phyloP scores from a whole-genome alignment of 176 grass and related monocot species.

The Raddia guianensis region DNA sequence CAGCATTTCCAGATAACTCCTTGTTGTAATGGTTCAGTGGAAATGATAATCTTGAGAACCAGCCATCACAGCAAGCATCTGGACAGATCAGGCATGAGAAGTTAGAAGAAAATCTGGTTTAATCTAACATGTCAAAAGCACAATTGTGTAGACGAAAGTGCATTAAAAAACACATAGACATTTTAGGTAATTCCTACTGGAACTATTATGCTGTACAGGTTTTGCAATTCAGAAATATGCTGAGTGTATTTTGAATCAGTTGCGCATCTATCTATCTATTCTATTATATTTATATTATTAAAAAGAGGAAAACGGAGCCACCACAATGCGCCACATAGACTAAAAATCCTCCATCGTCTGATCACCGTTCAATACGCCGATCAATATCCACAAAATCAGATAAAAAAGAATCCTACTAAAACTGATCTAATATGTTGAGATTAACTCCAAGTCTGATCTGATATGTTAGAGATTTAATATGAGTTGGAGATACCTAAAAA shows the following conservation, averaged over 20 bases:
- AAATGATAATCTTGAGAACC: constrained; percentile 1
- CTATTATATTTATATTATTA: no score
- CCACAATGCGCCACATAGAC: no score
- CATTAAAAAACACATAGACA: constrained; percentile 6
- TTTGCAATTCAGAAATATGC: background rate
- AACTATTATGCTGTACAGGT: background rate
- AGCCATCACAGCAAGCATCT: constrained; percentile 36
- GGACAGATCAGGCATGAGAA: constrained; percentile 22
- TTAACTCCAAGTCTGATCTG: no score
- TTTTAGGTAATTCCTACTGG: constrained; percentile 3
- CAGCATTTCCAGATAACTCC: constrained; percentile 40
- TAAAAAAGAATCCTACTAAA: no score
- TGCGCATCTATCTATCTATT: background rate
- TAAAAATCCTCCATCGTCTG: no score
- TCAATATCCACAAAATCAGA: no score
- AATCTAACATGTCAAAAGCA: constrained; percentile 12
- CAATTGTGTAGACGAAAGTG: background rate
- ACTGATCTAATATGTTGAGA: no score
- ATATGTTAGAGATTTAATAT: no score
- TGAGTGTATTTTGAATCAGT: background rate
- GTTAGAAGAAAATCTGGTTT: constrained; percentile 9
- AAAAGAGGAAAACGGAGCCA: no score
- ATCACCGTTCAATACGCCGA: no score
- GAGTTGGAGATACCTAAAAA: no score
- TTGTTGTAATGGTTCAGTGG: constrained; percentile 24